Conservation (phyloP, 2,329 filamentous ascomycete species). For the Amphichorda felina region DNA sequence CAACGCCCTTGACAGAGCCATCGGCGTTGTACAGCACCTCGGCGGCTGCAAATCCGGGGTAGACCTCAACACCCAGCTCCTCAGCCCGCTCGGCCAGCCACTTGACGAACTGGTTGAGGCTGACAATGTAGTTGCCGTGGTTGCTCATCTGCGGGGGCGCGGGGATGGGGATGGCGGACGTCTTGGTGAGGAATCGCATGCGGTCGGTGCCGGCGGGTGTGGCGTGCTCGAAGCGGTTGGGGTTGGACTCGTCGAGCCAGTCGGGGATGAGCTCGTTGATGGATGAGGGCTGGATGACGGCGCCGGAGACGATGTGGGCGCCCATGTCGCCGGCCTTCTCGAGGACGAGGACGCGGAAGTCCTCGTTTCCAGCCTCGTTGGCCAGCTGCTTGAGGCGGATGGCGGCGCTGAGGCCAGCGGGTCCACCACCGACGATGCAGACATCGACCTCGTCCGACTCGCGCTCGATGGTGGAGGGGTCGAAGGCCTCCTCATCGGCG, state of each 20-base stretch:
- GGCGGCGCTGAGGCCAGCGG: slow-evolving; percentile 81
- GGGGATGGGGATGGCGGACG: slow-evolving; percentile 64
- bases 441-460: slow-evolving; percentile 93
- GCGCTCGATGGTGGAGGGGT: slow-evolving; percentile 61
- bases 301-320: slow-evolving; percentile 89
- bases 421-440: slow-evolving; percentile 93
- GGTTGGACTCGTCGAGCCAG: slow-evolving; percentile 84
- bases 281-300: slow-evolving; percentile 82
- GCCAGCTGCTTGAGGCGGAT: slow-evolving; percentile 93
- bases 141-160: slow-evolving; percentile 97
- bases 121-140: slow-evolving; percentile 94
- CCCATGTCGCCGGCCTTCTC: slow-evolving; percentile 95
- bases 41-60: slow-evolving; percentile 88
- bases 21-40: slow-evolving; percentile 82
- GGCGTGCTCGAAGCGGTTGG: slow-evolving; percentile 73
- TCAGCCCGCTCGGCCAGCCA: slow-evolving; percentile 97
- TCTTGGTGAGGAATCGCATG: slow-evolving; percentile 91
- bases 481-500: slow-evolving; percentile 38
- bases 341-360: slow-evolving; percentile 83
- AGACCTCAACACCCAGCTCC: slow-evolving; percentile 90
- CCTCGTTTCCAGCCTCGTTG: slow-evolving; percentile 88
- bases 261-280: slow-evolving; percentile 86
- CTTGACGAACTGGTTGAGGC: slow-evolving; percentile 85
- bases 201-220: slow-evolving; percentile 75
- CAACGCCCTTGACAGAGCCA: slow-evolving; percentile 84